Base-by-base conservation (phyloP, 768 basidiomycete species). In the Myochromella boudieri region DNA sequence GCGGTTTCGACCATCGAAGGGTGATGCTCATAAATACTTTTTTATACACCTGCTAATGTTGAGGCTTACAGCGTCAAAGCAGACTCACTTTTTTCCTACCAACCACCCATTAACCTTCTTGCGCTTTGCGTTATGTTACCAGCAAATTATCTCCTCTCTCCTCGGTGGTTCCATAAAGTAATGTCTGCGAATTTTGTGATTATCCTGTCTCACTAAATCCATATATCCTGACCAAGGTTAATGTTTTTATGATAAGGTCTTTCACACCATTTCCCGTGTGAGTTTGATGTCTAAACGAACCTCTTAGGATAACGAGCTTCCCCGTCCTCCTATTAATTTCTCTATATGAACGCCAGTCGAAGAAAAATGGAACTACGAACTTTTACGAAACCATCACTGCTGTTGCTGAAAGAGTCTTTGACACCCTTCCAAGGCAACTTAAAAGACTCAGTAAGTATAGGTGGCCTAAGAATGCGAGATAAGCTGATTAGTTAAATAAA, bases 101-200 rank as follows among this genome's bases (percentile, higher is more conserved):
- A 94, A 59, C 87, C 95, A 1, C 97, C 97, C 0, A 68, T 98
- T 58, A 99, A 98, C 64, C 66, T 97, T 5, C 50, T 95, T 33
- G 97, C 95, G 0, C 70, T 98, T 11, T 81, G 82, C 42, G 72
- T 95, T 52, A 87, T 99, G 78, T 73, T 94, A 51, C 94, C 97
- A 1, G 75, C 88, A 17, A 89, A 85, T 53, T 94, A 89, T 62
- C 67, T 93, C 42, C 72, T 97, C n/a, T 78, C 77, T 6, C 92
- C 94, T n/a, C 76, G 95, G 44, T 97, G 93, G 93, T 97, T 98
- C 62, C 95, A 98, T 63, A 97, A 97, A 72, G 89, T 88, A 58
- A 43, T 60, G 3, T 37, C n/a, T n/a, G 17, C 3, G 8, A 12
- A 15, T 26, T 11, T 1, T 26, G 6, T 8, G n/a, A 18, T 10